phyloP scores from a whole-genome alignment of 2,329 filamentous ascomycete genomes.

The Curvularia lunata region DNA sequence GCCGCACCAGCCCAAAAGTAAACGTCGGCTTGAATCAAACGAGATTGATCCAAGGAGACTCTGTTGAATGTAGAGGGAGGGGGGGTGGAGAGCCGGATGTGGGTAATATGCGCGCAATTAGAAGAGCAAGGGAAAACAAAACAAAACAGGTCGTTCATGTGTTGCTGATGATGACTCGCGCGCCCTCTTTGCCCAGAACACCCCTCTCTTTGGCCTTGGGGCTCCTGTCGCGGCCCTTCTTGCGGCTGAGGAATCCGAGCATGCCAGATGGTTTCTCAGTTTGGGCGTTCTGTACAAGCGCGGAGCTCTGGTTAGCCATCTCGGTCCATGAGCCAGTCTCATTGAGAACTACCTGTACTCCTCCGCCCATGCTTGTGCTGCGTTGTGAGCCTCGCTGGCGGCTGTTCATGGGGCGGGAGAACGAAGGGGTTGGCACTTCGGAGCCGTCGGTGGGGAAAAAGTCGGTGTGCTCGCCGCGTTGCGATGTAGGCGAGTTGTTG shows the following conservation, averaged over 20 bases:
- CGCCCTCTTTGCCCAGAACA: conserved; percentile 93
- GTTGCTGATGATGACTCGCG: conserved; percentile 64
- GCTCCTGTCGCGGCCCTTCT: conserved; percentile 88
- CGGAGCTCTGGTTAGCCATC: conserved; percentile 82
- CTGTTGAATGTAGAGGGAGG: conserved; percentile 4
- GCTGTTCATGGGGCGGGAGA: conserved; percentile 50
- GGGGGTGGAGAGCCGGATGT: neutral
- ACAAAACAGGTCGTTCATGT: conserved; percentile 34
- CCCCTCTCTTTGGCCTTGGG: conserved; percentile 94
- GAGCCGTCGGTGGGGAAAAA: conserved; percentile 44
- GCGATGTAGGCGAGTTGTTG: conserved; percentile 42
- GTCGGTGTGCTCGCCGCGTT: conserved; percentile 45
- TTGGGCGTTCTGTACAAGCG: conserved; percentile 59
- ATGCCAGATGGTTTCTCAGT: conserved; percentile 72
- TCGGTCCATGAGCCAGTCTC: conserved; percentile 91
- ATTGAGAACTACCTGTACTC: conserved; percentile 89
- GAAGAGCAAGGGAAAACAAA: neutral
- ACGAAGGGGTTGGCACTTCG: conserved; percentile 40
- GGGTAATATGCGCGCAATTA: conserved; percentile 1
- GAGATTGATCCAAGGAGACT: conserved; percentile 12
- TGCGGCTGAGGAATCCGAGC: conserved; percentile 86
- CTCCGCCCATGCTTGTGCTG: conserved; percentile 78
- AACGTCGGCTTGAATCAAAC: conserved; percentile 2
- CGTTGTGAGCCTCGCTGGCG: conserved; percentile 68
- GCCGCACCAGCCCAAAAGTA: conserved; percentile 6